Evolutionary conservation across 2,329 filamentous ascomycete species (phyloP), one percentile per base, ranked within the genome.

Genomic region (Lomentospora prolificans): DNA sequence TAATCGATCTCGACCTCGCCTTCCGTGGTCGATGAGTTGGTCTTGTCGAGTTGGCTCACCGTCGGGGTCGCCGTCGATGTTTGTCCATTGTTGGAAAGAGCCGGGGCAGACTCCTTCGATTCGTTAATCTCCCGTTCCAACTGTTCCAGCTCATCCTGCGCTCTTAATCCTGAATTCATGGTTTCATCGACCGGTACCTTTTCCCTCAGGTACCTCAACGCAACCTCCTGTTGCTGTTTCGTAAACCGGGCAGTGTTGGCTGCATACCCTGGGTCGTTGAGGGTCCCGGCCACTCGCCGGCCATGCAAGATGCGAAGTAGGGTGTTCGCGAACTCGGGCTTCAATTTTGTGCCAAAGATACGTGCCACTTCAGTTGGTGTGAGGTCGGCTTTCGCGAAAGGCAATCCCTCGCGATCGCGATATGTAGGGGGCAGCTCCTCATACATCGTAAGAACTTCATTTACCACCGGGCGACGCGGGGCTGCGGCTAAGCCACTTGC

Each of bases 271-370:
- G 82, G 82, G 62, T 86, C 82, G 9, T 81, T 75, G 44, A 86
- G 70, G 3, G 82, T 84, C 31, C 83, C 83, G 6, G 82, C 81
- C 22, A 86, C 80, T 41, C 83, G 74, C 33, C 81, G 76, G 7
- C 82, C 83, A 63, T 86, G 83, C 10, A 85, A 67, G 52, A 85
- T 78, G 54, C 72, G 71, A 52, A 86, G 67, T 46, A 85, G 66
- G 48, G 67, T 69, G 63, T 85, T 85, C 19, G 76, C 82, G 4
- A 65, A 62, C 3, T 62, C 60, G 1, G 71, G 64, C 58, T 70
- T 67, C 50, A 83, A 69, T 10, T 69, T 67, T 4, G 71, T 62
- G 1, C 80, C 78, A 58, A 85, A 84, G 36, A 84, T 70, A 8
- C 60, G 58, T 14, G 69, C 62, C 4, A 75, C 70, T 61, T 84